Evolutionary conservation across 1,284 basidiomycete species (phyloP).

Genomic region (Rhizopogon hawkerae): DNA sequence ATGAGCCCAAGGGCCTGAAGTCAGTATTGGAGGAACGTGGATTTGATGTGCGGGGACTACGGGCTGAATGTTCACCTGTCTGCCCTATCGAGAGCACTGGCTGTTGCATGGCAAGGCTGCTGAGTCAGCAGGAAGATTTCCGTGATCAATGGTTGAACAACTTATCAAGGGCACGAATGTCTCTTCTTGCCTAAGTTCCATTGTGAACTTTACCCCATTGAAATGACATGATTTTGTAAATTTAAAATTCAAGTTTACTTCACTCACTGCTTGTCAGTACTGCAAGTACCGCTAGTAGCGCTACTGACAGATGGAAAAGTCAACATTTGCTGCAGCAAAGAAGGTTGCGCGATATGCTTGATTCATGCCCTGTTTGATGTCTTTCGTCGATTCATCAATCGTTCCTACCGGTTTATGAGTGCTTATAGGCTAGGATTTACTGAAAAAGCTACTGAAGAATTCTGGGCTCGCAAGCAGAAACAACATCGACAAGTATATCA

Average conservation of each 20-base stretch:
- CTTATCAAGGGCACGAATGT: conserved; percentile 14
- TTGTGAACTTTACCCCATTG: no score
- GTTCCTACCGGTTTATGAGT: conserved; percentile 19
- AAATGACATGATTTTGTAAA: conserved; percentile 2
- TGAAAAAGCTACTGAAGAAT: conserved; percentile 16
- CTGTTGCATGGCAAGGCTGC: conserved; percentile 16
- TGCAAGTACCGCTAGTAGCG: conserved; percentile 3
- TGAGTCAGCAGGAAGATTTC: conserved; percentile 18
- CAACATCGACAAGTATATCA: conserved; percentile 9
- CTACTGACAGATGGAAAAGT: conserved; percentile 1
- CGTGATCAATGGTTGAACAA: conserved; percentile 13
- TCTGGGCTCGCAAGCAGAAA: conserved; percentile 21
- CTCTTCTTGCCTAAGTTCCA: conserved; percentile 22
- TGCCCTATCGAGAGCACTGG: no score
- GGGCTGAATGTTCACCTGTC: no score
- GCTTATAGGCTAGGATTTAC: conserved; percentile 21
- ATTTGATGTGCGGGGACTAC: no score
- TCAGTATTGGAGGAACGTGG: no score
- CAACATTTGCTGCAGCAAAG: conserved; percentile 15
- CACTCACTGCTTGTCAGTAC: background rate
- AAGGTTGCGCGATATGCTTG: conserved; percentile 18
- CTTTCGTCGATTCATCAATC: conserved; percentile 22
- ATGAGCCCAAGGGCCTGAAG: no score
- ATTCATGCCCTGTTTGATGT: conserved; percentile 22
- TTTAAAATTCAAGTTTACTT: no score